phyloP scores from a whole-genome alignment of 2,329 filamentous ascomycete genomes.

The Penicillium aurantiogriseum region DNA sequence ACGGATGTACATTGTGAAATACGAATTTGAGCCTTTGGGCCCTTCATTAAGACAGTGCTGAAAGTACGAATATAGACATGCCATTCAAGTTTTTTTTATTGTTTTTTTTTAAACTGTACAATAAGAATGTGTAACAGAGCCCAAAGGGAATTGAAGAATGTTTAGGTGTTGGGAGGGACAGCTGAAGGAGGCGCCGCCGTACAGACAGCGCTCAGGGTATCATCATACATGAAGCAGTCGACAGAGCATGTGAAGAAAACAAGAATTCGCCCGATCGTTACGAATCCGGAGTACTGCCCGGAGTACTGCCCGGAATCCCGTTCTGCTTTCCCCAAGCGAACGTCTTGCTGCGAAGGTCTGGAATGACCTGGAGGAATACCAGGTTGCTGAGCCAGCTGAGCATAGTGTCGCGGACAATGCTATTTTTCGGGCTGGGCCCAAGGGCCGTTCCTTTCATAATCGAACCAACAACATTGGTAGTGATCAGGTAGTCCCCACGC shows the following conservation, averaged over 20 bases:
- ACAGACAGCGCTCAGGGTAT: conserved; percentile 28
- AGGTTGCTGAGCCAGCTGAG: conserved; percentile 54
- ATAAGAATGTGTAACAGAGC: conserved; percentile 9
- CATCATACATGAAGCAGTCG: conserved; percentile 21
- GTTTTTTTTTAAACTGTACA: background rate
- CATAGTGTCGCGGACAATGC: conserved; percentile 54
- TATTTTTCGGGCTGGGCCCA: conserved; percentile 55
- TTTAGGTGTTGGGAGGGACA: conserved; percentile 6
- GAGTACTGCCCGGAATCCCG: conserved; percentile 37
- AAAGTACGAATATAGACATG: background rate
- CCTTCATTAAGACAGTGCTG: too few species aligned
- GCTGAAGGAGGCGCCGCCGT: conserved; percentile 10
- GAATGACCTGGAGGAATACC: conserved; percentile 56
- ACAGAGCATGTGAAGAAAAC: conserved; percentile 2
- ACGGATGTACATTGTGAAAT: background rate
- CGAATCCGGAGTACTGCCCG: conserved; percentile 12
- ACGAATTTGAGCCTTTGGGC: too few species aligned
- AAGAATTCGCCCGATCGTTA: background rate
- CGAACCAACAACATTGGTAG: conserved; percentile 69
- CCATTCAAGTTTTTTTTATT: background rate
- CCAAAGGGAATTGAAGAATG: background rate
- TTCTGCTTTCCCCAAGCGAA: conserved; percentile 58
- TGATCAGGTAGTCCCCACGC: conserved; percentile 74
- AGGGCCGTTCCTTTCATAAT: conserved; percentile 64
- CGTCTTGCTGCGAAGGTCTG: conserved; percentile 58